These are phyloP conservation scores for Ilyonectria robusta DNA, from an alignment of 2,329 filamentous ascomycete species.

Conservation along the genomic window DNA sequence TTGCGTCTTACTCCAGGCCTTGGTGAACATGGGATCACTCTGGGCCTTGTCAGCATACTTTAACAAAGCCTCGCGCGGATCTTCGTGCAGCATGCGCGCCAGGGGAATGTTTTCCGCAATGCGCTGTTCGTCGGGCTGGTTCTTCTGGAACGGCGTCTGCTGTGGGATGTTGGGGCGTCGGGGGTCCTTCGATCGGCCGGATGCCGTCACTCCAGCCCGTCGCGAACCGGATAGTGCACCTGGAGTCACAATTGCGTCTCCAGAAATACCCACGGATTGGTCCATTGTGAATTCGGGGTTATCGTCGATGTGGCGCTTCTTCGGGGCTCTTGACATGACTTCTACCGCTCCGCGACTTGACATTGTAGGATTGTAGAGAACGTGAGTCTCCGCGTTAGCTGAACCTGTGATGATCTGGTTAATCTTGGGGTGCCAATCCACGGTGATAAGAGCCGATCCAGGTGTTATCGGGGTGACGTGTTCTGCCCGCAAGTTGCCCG, in stretches of 20 bases:
- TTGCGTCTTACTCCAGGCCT: constrained; percentile 92
- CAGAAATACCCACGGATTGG: constrained; percentile 83
- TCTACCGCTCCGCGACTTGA: constrained; percentile 87
- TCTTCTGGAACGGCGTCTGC: constrained; percentile 91
- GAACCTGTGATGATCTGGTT: constrained; percentile 98
- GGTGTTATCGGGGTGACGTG: constrained; percentile 91
- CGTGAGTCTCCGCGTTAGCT: constrained; percentile 88
- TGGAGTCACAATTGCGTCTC: constrained; percentile 83
- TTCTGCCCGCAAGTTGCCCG: constrained; percentile 88
- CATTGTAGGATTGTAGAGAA: constrained; percentile 90
- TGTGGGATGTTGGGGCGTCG: constrained; percentile 87
- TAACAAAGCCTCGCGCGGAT: constrained; percentile 91
- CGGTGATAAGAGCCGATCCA: constrained; percentile 84
- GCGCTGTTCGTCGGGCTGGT: constrained; percentile 89
- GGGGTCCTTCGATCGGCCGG: constrained; percentile 83
- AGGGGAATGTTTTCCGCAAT: constrained; percentile 91
- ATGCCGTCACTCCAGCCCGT: constrained; percentile 80
- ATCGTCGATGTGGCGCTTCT: constrained; percentile 96
- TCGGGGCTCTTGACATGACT: constrained; percentile 93
- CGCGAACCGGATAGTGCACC: constrained; percentile 70
- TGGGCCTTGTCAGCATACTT: constrained; percentile 96
- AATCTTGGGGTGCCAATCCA: constrained; percentile 93
- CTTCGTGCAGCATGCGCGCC: constrained; percentile 94
- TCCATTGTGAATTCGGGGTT: constrained; percentile 90
- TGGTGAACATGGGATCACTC: constrained; percentile 94